A percentile compares a stretch with the other conserved stretches of the same genome.
These are phyloP conservation scores for Globisporangium echinulatum DNA, from an alignment of 352 stramenopile species.

Conservation along the genomic window DNA sequence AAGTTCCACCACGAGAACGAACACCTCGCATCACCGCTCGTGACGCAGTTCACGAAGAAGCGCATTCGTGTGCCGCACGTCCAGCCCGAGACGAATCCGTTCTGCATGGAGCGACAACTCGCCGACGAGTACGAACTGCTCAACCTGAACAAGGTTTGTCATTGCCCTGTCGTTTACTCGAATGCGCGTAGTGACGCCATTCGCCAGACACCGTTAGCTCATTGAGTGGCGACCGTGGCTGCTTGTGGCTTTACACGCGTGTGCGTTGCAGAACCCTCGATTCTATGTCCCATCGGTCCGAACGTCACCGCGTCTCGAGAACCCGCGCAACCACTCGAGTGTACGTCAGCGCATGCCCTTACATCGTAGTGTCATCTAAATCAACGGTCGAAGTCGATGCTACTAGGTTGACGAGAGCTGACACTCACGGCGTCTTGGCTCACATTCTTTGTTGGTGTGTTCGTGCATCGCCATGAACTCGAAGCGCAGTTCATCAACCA, in stretches of 20 bases:
- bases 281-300: conserved; percentile 59
- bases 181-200: too few relatives aligned
- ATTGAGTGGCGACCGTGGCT: too few relatives aligned
- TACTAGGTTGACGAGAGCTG: too few relatives aligned
- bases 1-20: conserved; percentile 53
- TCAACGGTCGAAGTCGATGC: too few relatives aligned
- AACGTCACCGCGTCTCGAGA: conserved; percentile 33
- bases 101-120: conserved; percentile 65
- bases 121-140: conserved; percentile 65
- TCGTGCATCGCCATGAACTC: too few relatives aligned
- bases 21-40: conserved; percentile 24
- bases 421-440: neutral
- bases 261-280: conserved; percentile 42
- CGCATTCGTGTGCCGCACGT: conserved; percentile 48
- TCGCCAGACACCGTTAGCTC: too few relatives aligned
- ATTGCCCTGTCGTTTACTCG: neutral
- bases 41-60: conserved; percentile 57
- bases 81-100: conserved; percentile 60
- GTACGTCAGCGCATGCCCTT: conserved; percentile 19
- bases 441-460: too few relatives aligned
- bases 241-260: neutral
- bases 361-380: neutral
- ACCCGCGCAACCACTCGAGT: conserved; percentile 72
- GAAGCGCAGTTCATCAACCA: conserved; percentile 58
- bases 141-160: conserved; percentile 77